Percentiles rank a stretch among this genome's conserved stretches.
Conservation (phyloP, 306 rosid species). For the Fragaria vesca region DNA sequence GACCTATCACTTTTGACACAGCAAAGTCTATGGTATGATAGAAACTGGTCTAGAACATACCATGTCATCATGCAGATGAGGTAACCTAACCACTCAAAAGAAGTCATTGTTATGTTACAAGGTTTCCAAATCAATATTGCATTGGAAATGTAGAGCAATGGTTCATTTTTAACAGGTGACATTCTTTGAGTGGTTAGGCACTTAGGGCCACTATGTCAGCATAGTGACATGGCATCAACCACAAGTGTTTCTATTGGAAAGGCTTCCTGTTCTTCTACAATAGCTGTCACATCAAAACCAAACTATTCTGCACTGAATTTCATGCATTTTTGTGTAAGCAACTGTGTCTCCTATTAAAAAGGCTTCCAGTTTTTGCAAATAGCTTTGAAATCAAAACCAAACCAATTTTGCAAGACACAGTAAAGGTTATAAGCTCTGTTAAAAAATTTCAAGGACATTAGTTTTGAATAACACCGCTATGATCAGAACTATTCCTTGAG, state of each 20-base stretch:
- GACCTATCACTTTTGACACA: not conserved
- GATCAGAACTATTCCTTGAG: not conserved
- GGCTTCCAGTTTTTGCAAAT: not conserved
- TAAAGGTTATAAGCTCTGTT: not conserved
- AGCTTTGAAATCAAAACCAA: constrained; percentile 2
- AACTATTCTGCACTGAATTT: constrained; percentile 5
- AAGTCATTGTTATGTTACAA: not conserved
- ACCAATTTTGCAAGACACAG: not conserved
- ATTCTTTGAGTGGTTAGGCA: not conserved
- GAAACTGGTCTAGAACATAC: not conserved
- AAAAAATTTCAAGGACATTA: not conserved
- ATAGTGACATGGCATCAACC: not conserved
- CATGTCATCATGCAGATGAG: not conserved
- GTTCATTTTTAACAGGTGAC: not conserved
- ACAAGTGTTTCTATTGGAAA: not conserved
- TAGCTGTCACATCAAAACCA: not conserved
- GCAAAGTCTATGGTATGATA: not conserved
- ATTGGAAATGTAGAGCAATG: not conserved
- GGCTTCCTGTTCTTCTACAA: not conserved
- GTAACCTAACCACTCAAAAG: not conserved
- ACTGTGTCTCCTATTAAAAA: not conserved
- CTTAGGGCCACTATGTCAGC: not conserved
- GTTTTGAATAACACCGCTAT: not conserved
- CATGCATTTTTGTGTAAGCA: not conserved
- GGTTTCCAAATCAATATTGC: not conserved